Base-by-base conservation (phyloP, 805 yeast genomes). In the Kregervanrija delftensis region DNA sequence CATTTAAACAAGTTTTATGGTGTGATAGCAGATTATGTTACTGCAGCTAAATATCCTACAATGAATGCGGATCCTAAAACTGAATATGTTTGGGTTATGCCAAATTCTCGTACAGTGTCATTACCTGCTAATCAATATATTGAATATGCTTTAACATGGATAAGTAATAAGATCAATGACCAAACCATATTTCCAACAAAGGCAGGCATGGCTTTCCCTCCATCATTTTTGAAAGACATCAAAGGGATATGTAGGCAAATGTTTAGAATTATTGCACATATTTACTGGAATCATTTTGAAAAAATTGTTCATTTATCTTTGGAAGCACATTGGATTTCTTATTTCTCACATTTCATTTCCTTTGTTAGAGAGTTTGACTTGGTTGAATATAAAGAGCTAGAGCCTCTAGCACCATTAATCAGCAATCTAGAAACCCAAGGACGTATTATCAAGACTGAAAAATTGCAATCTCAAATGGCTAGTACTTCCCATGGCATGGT, bases 281-380 rank as follows among this genome's bases (percentile, higher is more conserved):
- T 93, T 34, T 93, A 90, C 62, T 86, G 88, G 66, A 88, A 89
- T 62, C 99, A 93, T 63, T 93, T 89, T 64, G 99, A 91, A 53
- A 88, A 84, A 59, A 76, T 91, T 17, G 80, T 91, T n/a, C 97
- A 93, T 62, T 66, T 93, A 47, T 83, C 95, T 2, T 65, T 93
- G 48, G 99, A 93, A 61, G 96, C 98, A 1, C 98, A 93, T 62
- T 93, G 96, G 96, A 93, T 93, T 64, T 90, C 98, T 3, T 86
- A 90, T 55, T 93, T 95, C 66, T 93, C 96, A 12, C 99, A 93
- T 61, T 93, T 86, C 58, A 76, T 91, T 37, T 83, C 96, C 43
- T 87, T 93, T 58, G 77, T 85, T 11, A 83, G 83, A 52, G 96
- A 89, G 52, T 93, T 87, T 63, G 82, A 78, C 43, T 73, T 93